A percentile compares a stretch with the other conserved stretches of the same genome.
Conservation (phyloP, 768 basidiomycete species). For the Pisolithus sp. region DNA sequence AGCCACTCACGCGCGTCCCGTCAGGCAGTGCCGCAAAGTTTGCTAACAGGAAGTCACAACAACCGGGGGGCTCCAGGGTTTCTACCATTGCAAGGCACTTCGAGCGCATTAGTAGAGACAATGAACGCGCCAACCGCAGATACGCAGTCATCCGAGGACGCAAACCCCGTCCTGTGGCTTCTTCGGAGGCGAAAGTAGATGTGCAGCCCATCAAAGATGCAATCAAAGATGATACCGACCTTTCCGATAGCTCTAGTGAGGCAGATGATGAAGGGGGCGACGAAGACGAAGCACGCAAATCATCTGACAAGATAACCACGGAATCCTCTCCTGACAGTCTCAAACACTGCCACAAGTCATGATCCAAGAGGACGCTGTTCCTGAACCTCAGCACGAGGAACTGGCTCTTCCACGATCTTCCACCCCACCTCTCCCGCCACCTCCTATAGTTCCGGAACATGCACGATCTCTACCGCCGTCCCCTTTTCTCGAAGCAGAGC, state of each 20-base stretch:
- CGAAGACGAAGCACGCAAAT: slow-evolving; percentile 39
- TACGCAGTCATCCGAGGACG: slow-evolving; percentile 84
- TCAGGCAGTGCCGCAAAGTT: slow-evolving; percentile 36
- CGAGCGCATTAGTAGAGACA: slow-evolving; percentile 74
- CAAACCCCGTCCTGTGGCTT: slow-evolving; percentile 85
- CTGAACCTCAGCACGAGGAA: slow-evolving; percentile 23
- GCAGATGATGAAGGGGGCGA: slow-evolving; percentile 66
- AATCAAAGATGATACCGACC: slow-evolving; percentile 78
- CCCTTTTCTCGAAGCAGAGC: slow-evolving; percentile 41
- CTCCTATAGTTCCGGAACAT: slow-evolving; percentile 7
- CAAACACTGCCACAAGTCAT: slow-evolving; percentile 20
- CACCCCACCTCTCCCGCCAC: slow-evolving; percentile 23
- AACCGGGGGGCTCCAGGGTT: slow-evolving; percentile 60
- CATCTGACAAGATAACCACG: slow-evolving; percentile 17
- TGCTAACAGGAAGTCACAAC: slow-evolving; percentile 47
- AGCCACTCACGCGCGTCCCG: slow-evolving; percentile 36
- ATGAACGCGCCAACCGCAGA: slow-evolving; percentile 66
- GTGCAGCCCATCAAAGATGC: slow-evolving; percentile 87
- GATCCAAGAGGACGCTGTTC: slow-evolving; percentile 6
- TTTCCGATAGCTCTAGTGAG: slow-evolving; percentile 58
- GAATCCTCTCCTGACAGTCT: slow-evolving; percentile 28
- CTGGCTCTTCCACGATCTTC: slow-evolving; percentile 9
- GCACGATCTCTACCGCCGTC: slow-evolving; percentile 44
- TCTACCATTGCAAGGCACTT: slow-evolving; percentile 87
- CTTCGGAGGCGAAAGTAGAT: slow-evolving; percentile 81